Conservation (phyloP, 805 yeast species). For the Wickerhamiella lipophila region DNA sequence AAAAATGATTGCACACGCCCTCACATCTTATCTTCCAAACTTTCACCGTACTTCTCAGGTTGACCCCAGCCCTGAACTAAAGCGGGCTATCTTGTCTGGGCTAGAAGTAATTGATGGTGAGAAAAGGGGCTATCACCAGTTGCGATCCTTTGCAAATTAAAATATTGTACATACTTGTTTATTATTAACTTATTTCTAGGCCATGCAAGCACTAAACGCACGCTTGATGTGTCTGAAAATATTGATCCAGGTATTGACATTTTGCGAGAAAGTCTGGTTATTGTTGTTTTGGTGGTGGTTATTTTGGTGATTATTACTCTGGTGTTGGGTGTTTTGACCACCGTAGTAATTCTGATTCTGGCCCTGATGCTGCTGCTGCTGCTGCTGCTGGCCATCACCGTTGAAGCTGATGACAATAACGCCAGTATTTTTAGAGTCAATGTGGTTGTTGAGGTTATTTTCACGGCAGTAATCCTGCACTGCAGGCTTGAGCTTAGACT, state of each 20-base stretch:
- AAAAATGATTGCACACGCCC: slow-evolving; percentile 18
- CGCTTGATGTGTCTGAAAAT: slow-evolving; percentile 20
- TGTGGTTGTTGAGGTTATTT: slow-evolving; percentile 44
- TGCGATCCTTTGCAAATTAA: background rate
- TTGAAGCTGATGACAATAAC: slow-evolving; percentile 58
- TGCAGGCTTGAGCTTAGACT: slow-evolving; percentile 84
- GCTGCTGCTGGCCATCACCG: slow-evolving; percentile 27
- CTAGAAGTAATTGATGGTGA: slow-evolving; percentile 21
- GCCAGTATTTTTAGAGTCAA: slow-evolving; percentile 66
- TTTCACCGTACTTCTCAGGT: slow-evolving; percentile 5
- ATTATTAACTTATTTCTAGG: background rate
- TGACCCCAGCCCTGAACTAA: slow-evolving; percentile 14
- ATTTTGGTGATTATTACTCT: slow-evolving; percentile 15
- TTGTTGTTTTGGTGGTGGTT: slow-evolving; percentile 20
- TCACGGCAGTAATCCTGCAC: slow-evolving; percentile 64
- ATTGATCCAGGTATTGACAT: slow-evolving; percentile 12
- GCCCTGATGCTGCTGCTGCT: slow-evolving; percentile 13
- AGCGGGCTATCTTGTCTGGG: slow-evolving; percentile 13
- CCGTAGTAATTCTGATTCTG: slow-evolving; percentile 13
- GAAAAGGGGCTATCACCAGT: slow-evolving; percentile 11
- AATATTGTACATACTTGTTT: slow-evolving; percentile 6
- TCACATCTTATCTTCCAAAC: slow-evolving; percentile 21
- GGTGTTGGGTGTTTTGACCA: slow-evolving; percentile 11
- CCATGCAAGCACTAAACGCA: slow-evolving; percentile 15
- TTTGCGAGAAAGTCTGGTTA: slow-evolving; percentile 17